phyloP scores from a whole-genome alignment of 2,329 filamentous ascomycete genomes.

The Colletotrichum cereale region DNA sequence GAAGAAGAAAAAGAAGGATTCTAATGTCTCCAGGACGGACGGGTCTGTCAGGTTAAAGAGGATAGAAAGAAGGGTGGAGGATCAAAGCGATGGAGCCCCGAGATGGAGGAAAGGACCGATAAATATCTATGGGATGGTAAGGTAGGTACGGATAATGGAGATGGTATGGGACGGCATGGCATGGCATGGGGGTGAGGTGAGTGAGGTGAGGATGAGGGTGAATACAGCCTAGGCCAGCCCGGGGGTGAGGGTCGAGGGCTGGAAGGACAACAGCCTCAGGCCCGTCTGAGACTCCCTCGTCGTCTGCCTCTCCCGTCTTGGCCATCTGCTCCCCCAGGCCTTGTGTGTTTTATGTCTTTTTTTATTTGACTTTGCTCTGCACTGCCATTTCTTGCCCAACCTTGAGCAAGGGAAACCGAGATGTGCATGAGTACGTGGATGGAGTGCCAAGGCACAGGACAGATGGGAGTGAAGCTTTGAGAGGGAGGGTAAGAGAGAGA shows the following conservation, averaged over 20 bases:
- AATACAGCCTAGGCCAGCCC: background rate
- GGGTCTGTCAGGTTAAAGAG: conserved; percentile 32
- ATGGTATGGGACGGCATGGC: conserved; percentile 19
- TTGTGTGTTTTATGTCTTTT: background rate
- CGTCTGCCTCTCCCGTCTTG: conserved; percentile 5
- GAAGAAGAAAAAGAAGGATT: conserved; percentile 15
- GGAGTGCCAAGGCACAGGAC: background rate
- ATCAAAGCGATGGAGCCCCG: conserved; percentile 32
- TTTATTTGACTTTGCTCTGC: background rate
- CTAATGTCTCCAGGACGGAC: conserved; percentile 14
- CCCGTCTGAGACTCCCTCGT: conserved; percentile 11
- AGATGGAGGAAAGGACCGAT: conserved; percentile 39
- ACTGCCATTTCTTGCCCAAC: background rate
- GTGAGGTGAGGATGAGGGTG: conserved; percentile 19
- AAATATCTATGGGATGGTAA: conserved; percentile 30
- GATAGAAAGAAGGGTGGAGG: conserved; percentile 33
- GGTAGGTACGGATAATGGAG: conserved; percentile 15
- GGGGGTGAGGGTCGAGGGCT: conserved; percentile 11
- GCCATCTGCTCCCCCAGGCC: background rate
- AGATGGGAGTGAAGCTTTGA: conserved; percentile 1
- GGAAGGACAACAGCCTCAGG: conserved; percentile 1
- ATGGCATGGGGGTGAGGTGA: conserved; percentile 23
- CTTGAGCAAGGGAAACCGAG: background rate
- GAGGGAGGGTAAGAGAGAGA: background rate
- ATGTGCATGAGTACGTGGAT: background rate